Evolutionary conservation across 1,284 basidiomycete species (phyloP), one percentile per base, ranked within the genome.

Genomic region (Moniliella sp.): DNA sequence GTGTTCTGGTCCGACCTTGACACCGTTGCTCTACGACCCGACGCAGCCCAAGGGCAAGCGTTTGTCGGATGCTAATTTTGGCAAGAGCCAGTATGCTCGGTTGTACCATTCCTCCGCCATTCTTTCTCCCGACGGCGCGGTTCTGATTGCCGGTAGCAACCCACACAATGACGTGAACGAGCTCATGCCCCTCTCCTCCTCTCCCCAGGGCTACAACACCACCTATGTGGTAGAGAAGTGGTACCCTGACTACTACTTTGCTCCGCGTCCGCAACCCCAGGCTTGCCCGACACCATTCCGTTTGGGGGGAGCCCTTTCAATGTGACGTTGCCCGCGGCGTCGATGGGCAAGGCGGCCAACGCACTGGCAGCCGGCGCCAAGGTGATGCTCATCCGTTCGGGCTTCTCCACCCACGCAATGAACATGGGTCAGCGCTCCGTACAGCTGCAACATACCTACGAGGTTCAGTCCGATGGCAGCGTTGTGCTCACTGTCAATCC

Each of bases 351-450:
- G 14, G 35, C 42, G n/a, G 47, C 44, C 27, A 50, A 52, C 27
- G 48, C 61, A 36, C 64, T 60, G 35, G 53, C 68, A 9, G 70
- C 73, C 36, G 75, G 74, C 47, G 78, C 83, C 25, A 76, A 73
- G 12, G 76, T 86, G 12, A 72, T 75, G 35, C 62, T 94, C 44
- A 67, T 80, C 39, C 77, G 88, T 37, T 70, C 75, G 16, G 86
- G 86, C 4, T 93, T 84, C 67, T 81, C 80, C 1, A 93, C 83
- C 0, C 86, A 93, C 61, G 83, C 75, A 15, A 79, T 91, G 73
- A 86, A 86, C 67, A 84, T 82, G 77, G 78, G 78, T 14, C 78
- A 81, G 59, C 70, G 78, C n/a, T 56, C 48, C 30, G 41, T 49
- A 28, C 53, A 62, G 45, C 53, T 62, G 35, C 76, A 80, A 62